Evolutionary conservation across 352 stramenopile species (phyloP), one percentile per base, ranked within the genome.

Genomic region (Globisporangium ultimum): DNA sequence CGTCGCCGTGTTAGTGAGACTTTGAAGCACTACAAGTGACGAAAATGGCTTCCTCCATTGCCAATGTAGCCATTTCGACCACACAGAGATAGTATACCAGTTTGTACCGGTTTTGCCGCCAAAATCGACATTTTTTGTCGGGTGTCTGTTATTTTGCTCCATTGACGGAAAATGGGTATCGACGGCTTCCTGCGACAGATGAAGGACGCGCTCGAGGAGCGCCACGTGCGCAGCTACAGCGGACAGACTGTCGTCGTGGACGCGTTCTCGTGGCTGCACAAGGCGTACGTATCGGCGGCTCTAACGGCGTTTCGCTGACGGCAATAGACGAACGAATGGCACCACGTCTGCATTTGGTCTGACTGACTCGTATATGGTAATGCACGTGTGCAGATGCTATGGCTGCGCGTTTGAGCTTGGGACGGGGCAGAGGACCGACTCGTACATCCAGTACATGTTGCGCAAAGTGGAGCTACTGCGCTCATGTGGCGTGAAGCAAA

Each of bases 231-330:
- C 17, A 50, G 70, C 10, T 90, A 87, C 58, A 61, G 54, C 3
- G 80, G 69, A 15, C 70, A 89, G 55, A 84, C 68, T 12, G 60
- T 92, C 47, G 80, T 82, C 3, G 79, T 89, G 2, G 83, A 92
- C 43, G 83, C 80, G 9, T 75, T 91, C 55, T 90, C 83, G 5
- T 92, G 83, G 83, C 71, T 92, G 38, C 80, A 92, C 63, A 92
- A 90, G 61, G 83, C 80, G 83, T 92, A 70, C 45, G 82, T 78
- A 3, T 15, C 28, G 22, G 36, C 3, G 58, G 34, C 32, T 18
- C 0, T 43, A 21, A 18, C 12, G 10, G 49, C 22, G 2, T 55
- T 41, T 28, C n/a, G 45, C 46, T 21, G 34, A 24, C 38, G 36
- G 21, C 36, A 57, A 49, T 21, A 24, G 41, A 63, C 48, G 20